Base-by-base conservation (phyloP, 2,329 filamentous ascomycete genomes). In the Pseudocercospora vitis region DNA sequence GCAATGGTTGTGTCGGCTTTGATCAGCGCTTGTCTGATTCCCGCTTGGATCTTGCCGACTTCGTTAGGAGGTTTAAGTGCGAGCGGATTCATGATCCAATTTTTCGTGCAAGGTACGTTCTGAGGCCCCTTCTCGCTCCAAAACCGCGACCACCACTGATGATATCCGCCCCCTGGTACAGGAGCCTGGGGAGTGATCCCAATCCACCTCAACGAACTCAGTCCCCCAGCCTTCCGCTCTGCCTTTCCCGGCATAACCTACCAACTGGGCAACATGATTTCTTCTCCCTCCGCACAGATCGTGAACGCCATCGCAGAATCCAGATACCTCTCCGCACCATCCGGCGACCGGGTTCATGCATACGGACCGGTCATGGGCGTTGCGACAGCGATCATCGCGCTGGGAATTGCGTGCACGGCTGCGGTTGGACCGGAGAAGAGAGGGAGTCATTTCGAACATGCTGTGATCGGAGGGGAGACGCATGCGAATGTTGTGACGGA, bases 321-420 rank as follows among this genome's bases (percentile, higher is more conserved):
- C 39, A 78, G 77, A 28, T 78, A 78, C 32, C 75, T 90, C 40
- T 81, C 70, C 0, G 42, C 52, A 2, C 11, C 42, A 0, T 75
- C 78, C 33, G 66, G 67, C 4, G 73, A 75, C 7, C 69, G 67
- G 3, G 86, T 83, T 1, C 81, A 87, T 47, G 86, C 85, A 0
- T 91, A 91, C 61, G 88, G 87, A 0, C 87, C 85, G 0, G 81
- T 81, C 12, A 91, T 90, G 88, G 87, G 81, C 9, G 75, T 90
- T 51, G 87, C 85, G 3, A 91, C 87, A 2, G 87, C 84, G 1
- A 91, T 91, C 61, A 89, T 91, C 59, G 85, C 84, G 0, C 40
- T 82, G 0, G 87, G 87, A 1, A 90, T 91, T 56, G 76, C 79
- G 8, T 66, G 85, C 18, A 89, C 86, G 0, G 81, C 84, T 3